Evolutionary conservation across 768 basidiomycete genomes (phyloP), one percentile per base, ranked within the genome.

Genomic region (Phallus indusiatus): DNA sequence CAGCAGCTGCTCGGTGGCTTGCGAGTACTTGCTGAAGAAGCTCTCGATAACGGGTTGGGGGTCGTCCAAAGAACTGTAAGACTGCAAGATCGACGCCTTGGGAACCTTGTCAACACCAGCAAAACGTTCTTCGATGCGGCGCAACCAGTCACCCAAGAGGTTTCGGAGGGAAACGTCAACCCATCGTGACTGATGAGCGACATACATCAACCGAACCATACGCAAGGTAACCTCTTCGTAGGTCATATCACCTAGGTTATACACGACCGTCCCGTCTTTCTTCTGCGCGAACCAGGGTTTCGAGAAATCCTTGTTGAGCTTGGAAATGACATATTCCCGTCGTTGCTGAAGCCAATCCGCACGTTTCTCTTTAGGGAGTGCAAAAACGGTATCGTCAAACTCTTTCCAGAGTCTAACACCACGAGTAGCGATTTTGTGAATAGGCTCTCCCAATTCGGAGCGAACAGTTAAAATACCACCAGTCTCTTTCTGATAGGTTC

Each of bases 281-380:
- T 96, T 98, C 82, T 86, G 86, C 17, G 90, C 92, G 69, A 99
- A 99, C 94, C 93, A 93, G 0, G 88, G 88, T 80, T 98, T 99
- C 56, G 88, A 82, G 72, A 97, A 98, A 75, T 98, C 90, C 67
- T 79, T 84, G 80, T 99, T 98, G 60, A 99, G 77, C 70, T 94
- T 93, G 49, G 74, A 80, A 66, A 99, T 94, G 49, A 97, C 81
- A 67, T 95, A 94, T 60, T 88, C 85, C 66, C 86, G 86, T 65
- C 85, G 89, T 74, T 94, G 88, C 47, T 76, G 75, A 64, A 98
- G 76, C 95, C 95, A 99, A 0, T 82, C 79, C 14, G 73, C 78
- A 51, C 95, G 87, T 80, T 99, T 99, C 76, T 98, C 96, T 76
- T 94, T 92, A 10, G 95, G 86, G 65, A 97, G 72, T 71, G 86